These are phyloP conservation scores for Colletotrichum theobromicola DNA, from an alignment of 2,329 filamentous ascomycete genomes.

Conservation along the genomic window DNA sequence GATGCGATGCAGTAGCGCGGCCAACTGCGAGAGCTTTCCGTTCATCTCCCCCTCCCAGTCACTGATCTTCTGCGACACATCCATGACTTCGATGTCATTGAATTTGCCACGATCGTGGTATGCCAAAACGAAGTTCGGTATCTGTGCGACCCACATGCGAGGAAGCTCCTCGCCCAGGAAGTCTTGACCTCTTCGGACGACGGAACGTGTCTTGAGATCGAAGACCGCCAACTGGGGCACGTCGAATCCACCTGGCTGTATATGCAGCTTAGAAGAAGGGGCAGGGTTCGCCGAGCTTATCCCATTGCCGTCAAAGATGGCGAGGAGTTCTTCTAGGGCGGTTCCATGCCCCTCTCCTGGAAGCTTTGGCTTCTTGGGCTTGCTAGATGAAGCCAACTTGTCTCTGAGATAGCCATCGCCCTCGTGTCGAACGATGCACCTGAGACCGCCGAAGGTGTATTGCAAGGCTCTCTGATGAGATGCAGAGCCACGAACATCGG, in stretches of 20 bases:
- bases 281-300: neutral
- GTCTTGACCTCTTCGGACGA: conserved; percentile 27
- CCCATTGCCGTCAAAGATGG: neutral
- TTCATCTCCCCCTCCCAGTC: conserved; percentile 41
- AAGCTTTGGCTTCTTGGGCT: neutral
- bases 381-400: neutral
- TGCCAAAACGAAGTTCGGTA: conserved; percentile 44
- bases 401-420: conserved; percentile 58
- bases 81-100: conserved; percentile 35
- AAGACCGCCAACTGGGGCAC: conserved; percentile 30
- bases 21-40: conserved; percentile 33
- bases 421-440: conserved; percentile 60
- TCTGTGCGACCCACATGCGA: conserved; percentile 46
- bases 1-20: conserved; percentile 24
- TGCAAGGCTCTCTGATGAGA: conserved; percentile 67
- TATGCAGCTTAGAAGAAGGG: too few species aligned
- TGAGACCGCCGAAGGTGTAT: conserved; percentile 61
- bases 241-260: neutral
- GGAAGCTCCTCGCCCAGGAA: conserved; percentile 41
- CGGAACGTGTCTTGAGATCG: conserved; percentile 49
- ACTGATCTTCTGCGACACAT: conserved; percentile 33
- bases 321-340: neutral
- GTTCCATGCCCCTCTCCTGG: too few species aligned
- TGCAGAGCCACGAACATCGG: conserved; percentile 54
- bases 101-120: conserved; percentile 43